Evolutionary conservation across 2,329 filamentous ascomycete genomes (phyloP), one percentile per base, ranked within the genome.

Genomic region (Mycosphaerella arachidis): DNA sequence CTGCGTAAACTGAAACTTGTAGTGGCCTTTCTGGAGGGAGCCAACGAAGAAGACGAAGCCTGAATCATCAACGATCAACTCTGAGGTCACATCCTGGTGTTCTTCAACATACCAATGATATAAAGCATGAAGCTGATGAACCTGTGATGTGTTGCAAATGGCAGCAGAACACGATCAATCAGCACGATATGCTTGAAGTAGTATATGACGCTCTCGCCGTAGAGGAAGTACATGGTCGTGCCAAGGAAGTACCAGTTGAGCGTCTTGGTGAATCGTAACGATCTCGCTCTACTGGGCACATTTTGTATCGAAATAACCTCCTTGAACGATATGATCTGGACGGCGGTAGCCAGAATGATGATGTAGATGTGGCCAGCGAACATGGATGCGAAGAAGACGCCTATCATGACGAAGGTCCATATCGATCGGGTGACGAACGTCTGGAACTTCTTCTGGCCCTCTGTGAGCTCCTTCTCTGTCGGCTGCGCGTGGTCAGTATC

Each of bases 41-140:
- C 86, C 89, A 70, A 99, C 94, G 74, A 99, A 99, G 81, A 96
- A 97, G 67, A 99, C 91, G 77, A 99, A 99, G 61, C 94, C 92
- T 96, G 63, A 7, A 37, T 24, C 24, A 24, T 24, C 4, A 7
- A 3, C 16, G 54, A 13, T 20, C 57, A 40, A 46, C 48, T 13
- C 43, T 46, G 13, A 20, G 30, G 12, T 43, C 35, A 6, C 18
- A 52, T 27, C 12, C 6, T 40, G 12, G 10, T 40, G 48, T 12
- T 27, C n/a, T 43, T 8, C 13, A n/a, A 78, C 87, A 66, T 78
- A 95, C 92, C 94, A 74, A 97, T 93, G 60, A 97, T 89, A 77
- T 99, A 99, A 68, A 99, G 90, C 77, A 95, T 89, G 73, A 99
- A 97, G 81, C 92, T 96, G 75, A 99, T 97, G 81, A 99, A 99